phyloP scores from a whole-genome alignment of 225 moss, liverwort and hornwort genomes.

The Lunularia cruciata region DNA sequence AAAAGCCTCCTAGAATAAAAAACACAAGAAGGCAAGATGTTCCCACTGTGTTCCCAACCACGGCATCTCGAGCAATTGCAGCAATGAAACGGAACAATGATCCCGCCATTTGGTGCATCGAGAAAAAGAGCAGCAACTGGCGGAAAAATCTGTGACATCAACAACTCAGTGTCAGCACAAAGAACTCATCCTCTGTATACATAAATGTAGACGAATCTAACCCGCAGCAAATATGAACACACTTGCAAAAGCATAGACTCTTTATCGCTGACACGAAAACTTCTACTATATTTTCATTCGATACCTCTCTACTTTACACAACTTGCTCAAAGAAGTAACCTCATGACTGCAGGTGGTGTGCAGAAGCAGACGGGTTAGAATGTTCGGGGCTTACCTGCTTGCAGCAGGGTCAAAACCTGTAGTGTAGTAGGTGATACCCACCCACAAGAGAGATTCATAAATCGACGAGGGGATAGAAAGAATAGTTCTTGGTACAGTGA shows the following conservation, averaged over 20 bases:
- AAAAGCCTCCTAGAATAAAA: conserved; percentile 56
- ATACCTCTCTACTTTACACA: background rate
- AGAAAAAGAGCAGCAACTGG: conserved; percentile 52
- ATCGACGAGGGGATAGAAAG: conserved; percentile 64
- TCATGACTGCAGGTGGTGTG: no score
- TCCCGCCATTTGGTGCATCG: conserved; percentile 59
- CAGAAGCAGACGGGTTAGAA: no score
- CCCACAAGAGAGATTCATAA: conserved; percentile 54
- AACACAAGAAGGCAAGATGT: conserved; percentile 37
- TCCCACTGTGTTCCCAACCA: conserved; percentile 56
- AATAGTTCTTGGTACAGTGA: conserved; percentile 47
- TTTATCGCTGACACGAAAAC: no score
- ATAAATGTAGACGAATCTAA: no score
- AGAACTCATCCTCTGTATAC: no score
- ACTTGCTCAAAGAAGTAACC: no score
- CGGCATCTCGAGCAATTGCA: conserved; percentile 50
- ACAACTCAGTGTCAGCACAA: background rate
- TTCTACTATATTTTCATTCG: no score
- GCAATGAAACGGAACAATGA: conserved; percentile 61
- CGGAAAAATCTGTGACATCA: conserved; percentile 49
- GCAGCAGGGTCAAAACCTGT: conserved; percentile 61
- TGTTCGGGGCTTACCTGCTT: conserved; percentile 27
- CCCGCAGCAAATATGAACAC: no score
- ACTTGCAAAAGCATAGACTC: no score
- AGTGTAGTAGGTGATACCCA: conserved; percentile 67